These are phyloP conservation scores for Fusarium brevicatenulatum DNA, from an alignment of 2,329 filamentous ascomycete species.

Conservation along the genomic window DNA sequence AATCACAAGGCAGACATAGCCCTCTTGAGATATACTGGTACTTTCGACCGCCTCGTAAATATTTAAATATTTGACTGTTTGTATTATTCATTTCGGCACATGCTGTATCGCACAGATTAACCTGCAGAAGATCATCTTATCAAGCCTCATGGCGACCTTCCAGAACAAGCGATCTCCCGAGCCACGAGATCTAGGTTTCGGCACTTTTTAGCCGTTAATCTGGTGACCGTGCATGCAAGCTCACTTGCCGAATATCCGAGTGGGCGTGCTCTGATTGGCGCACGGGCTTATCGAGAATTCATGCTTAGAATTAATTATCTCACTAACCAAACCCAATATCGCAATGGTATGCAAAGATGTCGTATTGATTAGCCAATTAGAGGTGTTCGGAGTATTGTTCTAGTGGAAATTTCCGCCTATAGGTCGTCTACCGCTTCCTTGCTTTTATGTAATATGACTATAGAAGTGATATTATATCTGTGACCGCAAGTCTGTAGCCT, in stretches of 20 bases:
- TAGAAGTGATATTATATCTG: not conserved
- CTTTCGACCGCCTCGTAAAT: accelerated
- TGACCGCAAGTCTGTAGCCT: not conserved
- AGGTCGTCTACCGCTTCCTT: too few species aligned
- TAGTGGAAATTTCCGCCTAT: not conserved
- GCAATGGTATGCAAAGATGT: not conserved
- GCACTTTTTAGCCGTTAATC: constrained; percentile 11
- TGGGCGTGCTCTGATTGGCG: not conserved
- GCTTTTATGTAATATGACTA: too few species aligned
- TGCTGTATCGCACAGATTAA: accelerated
- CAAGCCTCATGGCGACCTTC: not conserved
- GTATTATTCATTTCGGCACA: too few species aligned
- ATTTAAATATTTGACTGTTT: accelerated
- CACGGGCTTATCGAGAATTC: not conserved
- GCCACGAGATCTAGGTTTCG: not conserved
- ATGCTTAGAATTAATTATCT: not conserved
- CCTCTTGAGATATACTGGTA: accelerated
- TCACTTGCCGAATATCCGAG: constrained; percentile 1
- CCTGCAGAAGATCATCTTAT: not conserved
- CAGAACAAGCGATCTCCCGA: not conserved
- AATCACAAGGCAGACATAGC: too few species aligned
- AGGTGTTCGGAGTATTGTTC: not conserved
- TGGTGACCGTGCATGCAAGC: not conserved
- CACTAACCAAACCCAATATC: not conserved
- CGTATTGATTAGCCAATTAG: not conserved